Base-by-base conservation (phyloP, 306 rosid genomes). In the Quercus aquifolioides region DNA sequence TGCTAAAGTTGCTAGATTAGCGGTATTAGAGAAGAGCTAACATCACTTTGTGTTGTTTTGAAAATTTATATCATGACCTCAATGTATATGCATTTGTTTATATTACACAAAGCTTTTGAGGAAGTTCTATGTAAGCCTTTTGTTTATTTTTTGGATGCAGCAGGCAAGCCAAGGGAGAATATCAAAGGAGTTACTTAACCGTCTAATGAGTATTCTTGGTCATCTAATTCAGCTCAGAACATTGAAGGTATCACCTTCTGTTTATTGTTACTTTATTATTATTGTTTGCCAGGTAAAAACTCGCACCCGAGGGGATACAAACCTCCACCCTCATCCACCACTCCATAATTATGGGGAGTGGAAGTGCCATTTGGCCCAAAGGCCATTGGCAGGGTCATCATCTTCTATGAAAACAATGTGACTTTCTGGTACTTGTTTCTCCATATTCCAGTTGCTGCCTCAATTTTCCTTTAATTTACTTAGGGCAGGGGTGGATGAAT, bases 191-290 rank as follows among this genome's bases (percentile, higher is more conserved):
- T 87, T 93, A 78, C 85, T 93, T 82, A 93, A 88, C 83, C 98
- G 94, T 60, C 99, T 96, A 78, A 93, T 91, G 97, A 88, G 93
- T 86, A 93, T 84, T 86, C 90, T 96, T 74, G 99, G 99, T 77
- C 99, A 96, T 88, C 80, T 93, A 87, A 91, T 96, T 71, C 99
- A 96, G 82, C 97, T 96, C 80, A 88, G 99, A 84, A 96, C 99
- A 71, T 85, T 96, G 43, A 96, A 96, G 99, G 99, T 96, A 88
- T 76, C 43, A 28, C 75, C 60, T 59, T 67, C 38, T 72, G 30
- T 65, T 76, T 49, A 13, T 49, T 49, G 17, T 49, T 49, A 12
- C 17, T 0, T 49, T 49, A 49, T 49, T 12, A 49, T 10, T 49
- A 3, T 49, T 49, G 5, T 49, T 49, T 49, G 54, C 54, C 17